Evolutionary conservation across 1,284 basidiomycete species (phyloP).

Genomic region (Ustilago nuda): DNA sequence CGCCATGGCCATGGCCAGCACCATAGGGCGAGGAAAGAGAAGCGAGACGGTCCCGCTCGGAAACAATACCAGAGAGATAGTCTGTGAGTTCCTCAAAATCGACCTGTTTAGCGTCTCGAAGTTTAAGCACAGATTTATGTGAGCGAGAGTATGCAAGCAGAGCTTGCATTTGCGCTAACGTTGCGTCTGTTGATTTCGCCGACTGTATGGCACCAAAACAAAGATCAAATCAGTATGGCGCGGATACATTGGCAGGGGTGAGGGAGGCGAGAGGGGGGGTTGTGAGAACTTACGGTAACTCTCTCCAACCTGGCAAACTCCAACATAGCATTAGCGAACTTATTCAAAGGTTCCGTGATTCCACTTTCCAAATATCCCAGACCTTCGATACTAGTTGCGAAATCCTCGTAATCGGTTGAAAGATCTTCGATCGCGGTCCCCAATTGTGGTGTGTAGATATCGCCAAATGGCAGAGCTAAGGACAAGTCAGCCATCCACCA

Average conservation of each 20-base stretch:
- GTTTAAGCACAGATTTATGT: slow-evolving; percentile 88
- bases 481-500: background rate
- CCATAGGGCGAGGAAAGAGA: slow-evolving; percentile 61
- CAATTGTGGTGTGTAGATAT: slow-evolving; percentile 60
- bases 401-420: slow-evolving; percentile 93
- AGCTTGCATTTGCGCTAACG: slow-evolving; percentile 88
- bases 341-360: slow-evolving; percentile 94
- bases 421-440: slow-evolving; percentile 71
- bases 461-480: slow-evolving; percentile 57
- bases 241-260: too few relatives aligned
- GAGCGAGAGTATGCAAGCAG: slow-evolving; percentile 87
- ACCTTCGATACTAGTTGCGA: slow-evolving; percentile 93
- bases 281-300: slow-evolving; percentile 45
- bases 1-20: slow-evolving; percentile 62
- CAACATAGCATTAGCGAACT: slow-evolving; percentile 92
- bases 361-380: slow-evolving; percentile 97
- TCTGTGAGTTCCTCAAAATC: slow-evolving; percentile 98
- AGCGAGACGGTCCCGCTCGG: slow-evolving; percentile 86
- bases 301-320: slow-evolving; percentile 74
- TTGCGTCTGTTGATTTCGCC: slow-evolving; percentile 73
- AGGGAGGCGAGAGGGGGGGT: background rate
- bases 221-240: background rate
- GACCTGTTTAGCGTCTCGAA: slow-evolving; percentile 97
- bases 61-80: slow-evolving; percentile 88
- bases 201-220: slow-evolving; percentile 29